Conservation (phyloP, 179 eudicot genomes). For the Monotropa hypopitys region DNA sequence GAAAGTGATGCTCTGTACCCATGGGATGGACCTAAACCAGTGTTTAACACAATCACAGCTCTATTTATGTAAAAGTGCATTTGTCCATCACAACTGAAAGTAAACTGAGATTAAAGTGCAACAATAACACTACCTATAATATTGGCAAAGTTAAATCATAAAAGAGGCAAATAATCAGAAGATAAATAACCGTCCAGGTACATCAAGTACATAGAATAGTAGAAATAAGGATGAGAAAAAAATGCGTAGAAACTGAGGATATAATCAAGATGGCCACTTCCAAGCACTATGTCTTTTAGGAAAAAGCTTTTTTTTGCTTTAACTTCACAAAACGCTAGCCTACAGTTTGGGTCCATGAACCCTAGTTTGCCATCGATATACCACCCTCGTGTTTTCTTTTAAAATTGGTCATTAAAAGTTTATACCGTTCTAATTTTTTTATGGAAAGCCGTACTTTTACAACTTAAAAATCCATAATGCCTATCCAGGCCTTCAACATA, state of each 20-base stretch:
- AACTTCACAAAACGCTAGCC: neutral
- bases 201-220: neutral
- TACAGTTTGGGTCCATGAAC: neutral
- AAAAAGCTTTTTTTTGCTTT: neutral
- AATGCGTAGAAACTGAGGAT: neutral
- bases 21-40: conserved; percentile 58
- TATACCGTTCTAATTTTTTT: too few species aligned
- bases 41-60: conserved; percentile 1
- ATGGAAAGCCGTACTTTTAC: too few species aligned
- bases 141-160: neutral
- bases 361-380: neutral
- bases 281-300: neutral
- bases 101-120: neutral
- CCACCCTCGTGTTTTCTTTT: neutral
- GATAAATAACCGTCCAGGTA: neutral
- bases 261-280: conserved; percentile 1
- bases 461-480: too few species aligned
- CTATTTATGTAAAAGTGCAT: neutral
- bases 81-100: neutral
- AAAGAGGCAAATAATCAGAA: conserved; percentile 1
- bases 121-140: neutral
- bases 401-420: neutral
- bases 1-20: conserved; percentile 19
- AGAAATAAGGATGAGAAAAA: neutral
- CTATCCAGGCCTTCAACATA: neutral